Evolutionary conservation across 768 basidiomycete genomes (phyloP), one percentile per base, ranked within the genome.

Genomic region (Suillus sp.): DNA sequence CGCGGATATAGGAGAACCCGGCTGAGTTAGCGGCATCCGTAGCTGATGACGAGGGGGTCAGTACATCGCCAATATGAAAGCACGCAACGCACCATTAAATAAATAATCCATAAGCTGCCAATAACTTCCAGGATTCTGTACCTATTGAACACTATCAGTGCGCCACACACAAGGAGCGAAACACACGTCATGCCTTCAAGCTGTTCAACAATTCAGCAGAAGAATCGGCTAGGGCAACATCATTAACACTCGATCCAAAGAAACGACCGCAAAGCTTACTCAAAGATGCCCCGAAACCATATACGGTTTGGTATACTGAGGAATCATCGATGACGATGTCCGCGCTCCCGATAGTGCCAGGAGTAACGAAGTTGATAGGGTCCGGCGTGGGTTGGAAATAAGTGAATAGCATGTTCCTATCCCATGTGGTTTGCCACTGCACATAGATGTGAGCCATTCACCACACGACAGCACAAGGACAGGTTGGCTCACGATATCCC

Each of bases 1-100:
- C 78, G 11, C 91, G 84, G 56, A 92, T 74, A 68, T 88, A 89
- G 48, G 85, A 86, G 59, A 92, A 75, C 1, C 90, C 91, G 32
- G 91, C 90, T 7, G 84, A 80, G 61, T 84, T 78, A 13, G 82
- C 81, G 0, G 81, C 86, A 70, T 92, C 85, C 1, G 83, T 82
- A 18, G 86, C 82, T 83, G 38, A 64, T 13, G 40, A 9, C 30
- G n/a, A 47, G 50, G 25, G 32, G 42, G 32, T 53, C 1, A 35
- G 16, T 30, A 20, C 25, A 18, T 14, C 5, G 4, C 18, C 27
- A 8, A 22, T 48, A 18, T 42, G 8, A 2, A 18, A 34, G 27
- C 8, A 6, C 45, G 5, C 59, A 16, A 25, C 72, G 60, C 38
- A 74, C 74, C 66, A 60, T 84, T 77, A 69, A 91, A 92, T 67